phyloP scores from a whole-genome alignment of 139 green algal genomes.

The Chlamydomonas applanata region DNA sequence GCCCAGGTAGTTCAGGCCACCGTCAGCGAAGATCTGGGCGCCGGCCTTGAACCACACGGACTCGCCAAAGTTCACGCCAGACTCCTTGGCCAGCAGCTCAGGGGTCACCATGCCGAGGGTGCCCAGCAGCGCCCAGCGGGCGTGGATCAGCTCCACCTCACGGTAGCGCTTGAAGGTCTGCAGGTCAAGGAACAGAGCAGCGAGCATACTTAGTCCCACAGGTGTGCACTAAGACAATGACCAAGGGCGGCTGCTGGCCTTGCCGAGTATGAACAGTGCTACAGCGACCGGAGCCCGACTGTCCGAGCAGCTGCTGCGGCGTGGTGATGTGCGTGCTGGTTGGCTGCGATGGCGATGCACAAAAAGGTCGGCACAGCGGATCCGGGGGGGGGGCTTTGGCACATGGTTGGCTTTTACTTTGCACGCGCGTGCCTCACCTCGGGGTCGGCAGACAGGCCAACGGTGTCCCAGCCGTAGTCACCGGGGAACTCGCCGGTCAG shows the following conservation, averaged over 20 bases:
- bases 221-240: too few relatives aligned
- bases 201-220: not conserved
- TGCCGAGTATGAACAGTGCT: not conserved
- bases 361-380: too few relatives aligned
- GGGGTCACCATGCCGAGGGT: slow-evolving; percentile 69
- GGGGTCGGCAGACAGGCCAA: slow-evolving; percentile 93
- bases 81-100: slow-evolving; percentile 46
- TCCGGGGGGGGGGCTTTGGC: too few relatives aligned
- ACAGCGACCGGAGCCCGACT: not conserved
- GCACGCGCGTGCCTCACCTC: not conserved
- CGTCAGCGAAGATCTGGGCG: slow-evolving; percentile 87
- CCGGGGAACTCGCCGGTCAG: slow-evolving; percentile 82
- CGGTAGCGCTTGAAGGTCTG: slow-evolving; percentile 57
- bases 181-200: not conserved
- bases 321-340: too few relatives aligned
- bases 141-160: slow-evolving; percentile 85
- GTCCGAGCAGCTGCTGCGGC: too few relatives aligned
- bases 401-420: too few relatives aligned
- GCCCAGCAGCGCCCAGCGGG: slow-evolving; percentile 94
- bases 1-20: slow-evolving; percentile 92
- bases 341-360: too few relatives aligned
- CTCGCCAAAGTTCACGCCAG: slow-evolving; percentile 66
- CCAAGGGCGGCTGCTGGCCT: not conserved
- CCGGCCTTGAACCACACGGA: slow-evolving; percentile 97
- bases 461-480: slow-evolving; percentile 95